Conservation (phyloP, 2,329 filamentous ascomycete species). For the Triangularia verruculosa region DNA sequence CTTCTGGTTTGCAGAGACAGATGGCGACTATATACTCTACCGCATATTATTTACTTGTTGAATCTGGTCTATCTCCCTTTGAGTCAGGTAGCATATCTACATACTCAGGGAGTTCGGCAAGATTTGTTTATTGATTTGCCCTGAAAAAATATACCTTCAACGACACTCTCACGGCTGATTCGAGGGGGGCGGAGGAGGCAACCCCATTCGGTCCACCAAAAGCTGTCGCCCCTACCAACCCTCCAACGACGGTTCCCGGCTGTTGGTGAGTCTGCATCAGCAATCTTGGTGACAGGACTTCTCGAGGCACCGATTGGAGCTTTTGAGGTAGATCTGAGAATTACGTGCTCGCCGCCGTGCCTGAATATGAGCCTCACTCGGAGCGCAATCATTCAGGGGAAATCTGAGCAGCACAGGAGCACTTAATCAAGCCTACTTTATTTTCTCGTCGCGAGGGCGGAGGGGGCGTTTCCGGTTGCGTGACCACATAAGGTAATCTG, state of each 20-base stretch:
- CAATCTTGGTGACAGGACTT: neutral
- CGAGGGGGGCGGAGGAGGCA: slow-evolving; percentile 19
- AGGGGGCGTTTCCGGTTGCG: slow-evolving; percentile 22
- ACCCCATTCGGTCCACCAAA: slow-evolving; percentile 16
- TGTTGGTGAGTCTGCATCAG: slow-evolving; percentile 10
- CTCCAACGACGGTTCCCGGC: slow-evolving; percentile 4
- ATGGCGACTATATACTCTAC: no score
- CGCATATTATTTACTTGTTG: no score
- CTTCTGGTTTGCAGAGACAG: no score
- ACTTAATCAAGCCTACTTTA: slow-evolving; percentile 19
- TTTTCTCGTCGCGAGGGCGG: slow-evolving; percentile 20
- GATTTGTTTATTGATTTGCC: no score
- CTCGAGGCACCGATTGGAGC: neutral
- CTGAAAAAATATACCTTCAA: neutral
- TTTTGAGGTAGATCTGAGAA: neutral
- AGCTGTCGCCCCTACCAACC: slow-evolving; percentile 3
- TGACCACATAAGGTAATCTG: no score
- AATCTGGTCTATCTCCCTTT: no score
- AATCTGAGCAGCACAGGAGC: neutral
- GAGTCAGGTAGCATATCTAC: no score
- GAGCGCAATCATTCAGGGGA: neutral
- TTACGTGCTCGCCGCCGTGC: slow-evolving; percentile 1
- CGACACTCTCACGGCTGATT: slow-evolving; percentile 12
- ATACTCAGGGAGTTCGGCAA: no score
- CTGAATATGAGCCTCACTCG: slow-evolving; percentile 8